These are phyloP conservation scores for Stachybotrys chartarum DNA, from an alignment of 2,329 filamentous ascomycete species.

Conservation along the genomic window DNA sequence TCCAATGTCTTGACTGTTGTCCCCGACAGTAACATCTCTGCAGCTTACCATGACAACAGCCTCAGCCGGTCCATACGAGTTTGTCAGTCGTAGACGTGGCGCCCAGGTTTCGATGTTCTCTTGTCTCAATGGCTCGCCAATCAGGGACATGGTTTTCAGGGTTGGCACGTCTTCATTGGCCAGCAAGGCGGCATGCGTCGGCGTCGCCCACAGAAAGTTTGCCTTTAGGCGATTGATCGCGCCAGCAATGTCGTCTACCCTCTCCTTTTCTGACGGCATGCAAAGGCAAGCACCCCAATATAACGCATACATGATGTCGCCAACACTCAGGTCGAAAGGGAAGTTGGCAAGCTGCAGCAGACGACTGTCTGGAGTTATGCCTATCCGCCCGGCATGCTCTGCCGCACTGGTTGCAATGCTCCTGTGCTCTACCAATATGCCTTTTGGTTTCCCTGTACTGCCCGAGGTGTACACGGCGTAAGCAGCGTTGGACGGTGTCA, in stretches of 20 bases:
- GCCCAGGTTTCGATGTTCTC: constrained; percentile 2
- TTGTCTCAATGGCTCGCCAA: constrained; percentile 2
- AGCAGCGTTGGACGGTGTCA: neutral
- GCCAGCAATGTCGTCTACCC: neutral
- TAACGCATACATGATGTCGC: constrained; percentile 6
- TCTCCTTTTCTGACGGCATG: constrained; percentile 2
- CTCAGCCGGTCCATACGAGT: neutral
- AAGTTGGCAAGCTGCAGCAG: constrained; percentile 3
- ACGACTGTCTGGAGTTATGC: neutral
- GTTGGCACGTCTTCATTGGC: neutral
- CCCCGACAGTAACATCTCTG: neutral
- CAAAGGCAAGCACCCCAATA: constrained; percentile 3
- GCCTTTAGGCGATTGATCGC: constrained; percentile 1
- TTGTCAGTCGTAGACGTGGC: too few relatives aligned
- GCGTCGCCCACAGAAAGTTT: constrained; percentile 2
- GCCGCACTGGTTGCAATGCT: neutral
- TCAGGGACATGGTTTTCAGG: constrained; percentile 5
- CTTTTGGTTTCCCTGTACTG: neutral
- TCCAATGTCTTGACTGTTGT: constrained; percentile 1
- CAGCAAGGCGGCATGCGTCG: constrained; percentile 4
- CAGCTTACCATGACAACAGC: constrained; percentile 1
- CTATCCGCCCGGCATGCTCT: neutral
- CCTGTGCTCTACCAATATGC: neutral
- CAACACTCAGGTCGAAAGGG: constrained; percentile 2
- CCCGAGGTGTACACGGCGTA: neutral